phyloP scores from a whole-genome alignment of 2,329 filamentous ascomycete species.

The Hymenotorrendiella dingleyae region DNA sequence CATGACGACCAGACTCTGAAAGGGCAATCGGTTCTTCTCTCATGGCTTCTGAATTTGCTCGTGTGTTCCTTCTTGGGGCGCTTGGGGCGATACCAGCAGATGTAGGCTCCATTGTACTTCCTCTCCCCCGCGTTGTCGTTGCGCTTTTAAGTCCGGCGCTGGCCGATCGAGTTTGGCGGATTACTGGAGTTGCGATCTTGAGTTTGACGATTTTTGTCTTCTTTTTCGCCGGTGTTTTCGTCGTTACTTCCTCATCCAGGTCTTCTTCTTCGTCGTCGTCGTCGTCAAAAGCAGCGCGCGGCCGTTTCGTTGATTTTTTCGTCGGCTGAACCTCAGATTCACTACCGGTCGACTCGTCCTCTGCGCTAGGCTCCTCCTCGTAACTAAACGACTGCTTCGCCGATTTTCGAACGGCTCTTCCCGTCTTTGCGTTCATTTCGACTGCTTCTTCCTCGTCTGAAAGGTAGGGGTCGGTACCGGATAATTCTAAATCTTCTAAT shows the following conservation, averaged over 20 bases:
- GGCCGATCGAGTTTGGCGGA: slow-evolving; percentile 24
- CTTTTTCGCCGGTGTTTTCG: not conserved
- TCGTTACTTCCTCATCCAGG: not conserved
- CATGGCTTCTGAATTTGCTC: slow-evolving; percentile 40
- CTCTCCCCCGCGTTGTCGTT: slow-evolving; percentile 17
- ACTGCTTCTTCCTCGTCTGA: slow-evolving; percentile 34
- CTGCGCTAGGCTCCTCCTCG: slow-evolving; percentile 38
- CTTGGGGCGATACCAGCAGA: slow-evolving; percentile 14
- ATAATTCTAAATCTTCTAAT: slow-evolving; percentile 48
- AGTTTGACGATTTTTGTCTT: slow-evolving; percentile 24
- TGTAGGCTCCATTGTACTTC: slow-evolving; percentile 21
- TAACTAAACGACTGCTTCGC: slow-evolving; percentile 42
- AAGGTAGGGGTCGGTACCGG: slow-evolving; percentile 42
- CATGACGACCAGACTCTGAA: slow-evolving; percentile 55
- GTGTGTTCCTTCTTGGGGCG: slow-evolving; percentile 14
- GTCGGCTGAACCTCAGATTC: slow-evolving; percentile 18
- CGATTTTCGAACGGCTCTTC: slow-evolving; percentile 43
- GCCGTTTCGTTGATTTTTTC: slow-evolving; percentile 20
- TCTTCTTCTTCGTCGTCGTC: slow-evolving; percentile 5
- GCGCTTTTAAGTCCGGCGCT: slow-evolving; percentile 23
- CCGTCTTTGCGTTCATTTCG: slow-evolving; percentile 41
- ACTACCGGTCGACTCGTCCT: slow-evolving; percentile 25
- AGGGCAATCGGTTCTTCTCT: slow-evolving; percentile 52
- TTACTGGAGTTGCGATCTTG: slow-evolving; percentile 22
- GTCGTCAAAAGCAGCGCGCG: not conserved